These are phyloP conservation scores for Nigrograna mackinnonii DNA, from an alignment of 2,329 filamentous ascomycete species.

Conservation along the genomic window DNA sequence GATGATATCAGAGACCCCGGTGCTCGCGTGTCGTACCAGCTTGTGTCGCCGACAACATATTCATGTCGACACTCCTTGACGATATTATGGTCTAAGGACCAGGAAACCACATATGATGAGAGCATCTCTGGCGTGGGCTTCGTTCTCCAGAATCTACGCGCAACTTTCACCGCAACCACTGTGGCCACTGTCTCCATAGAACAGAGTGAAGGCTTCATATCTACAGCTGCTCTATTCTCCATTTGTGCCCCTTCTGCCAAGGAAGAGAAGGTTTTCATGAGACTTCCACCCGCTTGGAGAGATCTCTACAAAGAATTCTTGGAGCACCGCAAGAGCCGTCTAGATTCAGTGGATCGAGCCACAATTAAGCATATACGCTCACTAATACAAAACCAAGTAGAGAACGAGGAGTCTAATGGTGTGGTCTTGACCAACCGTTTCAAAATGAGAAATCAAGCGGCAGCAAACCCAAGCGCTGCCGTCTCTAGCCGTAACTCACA, in stretches of 20 bases:
- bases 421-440: constrained; percentile 78
- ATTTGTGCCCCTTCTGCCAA: constrained; percentile 77
- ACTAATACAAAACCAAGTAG: constrained; percentile 69
- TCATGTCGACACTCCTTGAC: constrained; percentile 75
- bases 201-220: constrained; percentile 86
- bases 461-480: constrained; percentile 24
- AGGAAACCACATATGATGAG: constrained; percentile 54
- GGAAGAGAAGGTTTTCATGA: constrained; percentile 82
- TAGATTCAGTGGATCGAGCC: constrained; percentile 71
- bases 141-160: constrained; percentile 47
- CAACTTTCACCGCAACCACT: constrained; percentile 73
- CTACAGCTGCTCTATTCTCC: constrained; percentile 79
- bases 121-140: constrained; percentile 48
- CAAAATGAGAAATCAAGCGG: constrained; percentile 49
- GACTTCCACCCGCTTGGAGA: constrained; percentile 79
- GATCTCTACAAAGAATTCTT: constrained; percentile 84
- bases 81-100: constrained; percentile 78
- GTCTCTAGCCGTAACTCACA: constrained; percentile 35
- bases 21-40: constrained; percentile 67
- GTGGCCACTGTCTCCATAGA: constrained; percentile 74
- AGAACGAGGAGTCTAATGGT: constrained; percentile 54
- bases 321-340: constrained; percentile 68
- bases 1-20: constrained; percentile 63
- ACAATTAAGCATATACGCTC: constrained; percentile 69
- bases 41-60: constrained; percentile 74